Percentiles rank a stretch among this genome's conserved stretches.
Conservation (phyloP, 2,329 filamentous ascomycete genomes). For the Fusarium nygamai region DNA sequence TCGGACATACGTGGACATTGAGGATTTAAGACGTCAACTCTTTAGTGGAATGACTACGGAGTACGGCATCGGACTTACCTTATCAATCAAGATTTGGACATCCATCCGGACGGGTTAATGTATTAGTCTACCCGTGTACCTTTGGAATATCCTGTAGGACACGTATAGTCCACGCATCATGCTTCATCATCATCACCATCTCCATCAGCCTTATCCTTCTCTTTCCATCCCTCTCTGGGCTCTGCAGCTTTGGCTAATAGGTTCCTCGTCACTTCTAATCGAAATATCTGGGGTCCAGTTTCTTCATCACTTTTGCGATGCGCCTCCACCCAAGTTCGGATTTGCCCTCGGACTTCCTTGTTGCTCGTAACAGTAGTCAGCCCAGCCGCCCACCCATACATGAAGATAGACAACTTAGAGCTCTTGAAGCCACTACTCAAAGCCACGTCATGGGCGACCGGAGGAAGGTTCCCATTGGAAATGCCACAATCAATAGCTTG, state of each 20-base stretch:
- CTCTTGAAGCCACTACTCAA: conserved; percentile 47
- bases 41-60: not conserved
- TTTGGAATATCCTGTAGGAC: not conserved
- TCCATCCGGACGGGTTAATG: not conserved
- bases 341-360: conserved; percentile 52
- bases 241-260: conserved; percentile 48
- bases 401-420: conserved; percentile 52
- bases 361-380: conserved; percentile 53
- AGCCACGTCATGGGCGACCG: conserved; percentile 48
- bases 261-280: conserved; percentile 50
- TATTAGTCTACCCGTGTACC: not conserved
- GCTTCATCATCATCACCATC: conserved; percentile 7
- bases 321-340: conserved; percentile 49
- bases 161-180: not conserved
- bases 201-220: not conserved
- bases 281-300: conserved; percentile 47
- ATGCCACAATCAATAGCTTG: conserved; percentile 41
- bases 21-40: not conserved
- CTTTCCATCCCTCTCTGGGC: conserved; percentile 35
- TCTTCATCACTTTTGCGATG: conserved; percentile 44
- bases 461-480: conserved; percentile 43
- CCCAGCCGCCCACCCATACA: conserved; percentile 52
- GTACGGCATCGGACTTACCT: not conserved
- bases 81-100: not conserved
- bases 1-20: not conserved